Evolutionary conservation across 2,329 filamentous ascomycete species (phyloP).

Genomic region (Fusarium sp.): DNA sequence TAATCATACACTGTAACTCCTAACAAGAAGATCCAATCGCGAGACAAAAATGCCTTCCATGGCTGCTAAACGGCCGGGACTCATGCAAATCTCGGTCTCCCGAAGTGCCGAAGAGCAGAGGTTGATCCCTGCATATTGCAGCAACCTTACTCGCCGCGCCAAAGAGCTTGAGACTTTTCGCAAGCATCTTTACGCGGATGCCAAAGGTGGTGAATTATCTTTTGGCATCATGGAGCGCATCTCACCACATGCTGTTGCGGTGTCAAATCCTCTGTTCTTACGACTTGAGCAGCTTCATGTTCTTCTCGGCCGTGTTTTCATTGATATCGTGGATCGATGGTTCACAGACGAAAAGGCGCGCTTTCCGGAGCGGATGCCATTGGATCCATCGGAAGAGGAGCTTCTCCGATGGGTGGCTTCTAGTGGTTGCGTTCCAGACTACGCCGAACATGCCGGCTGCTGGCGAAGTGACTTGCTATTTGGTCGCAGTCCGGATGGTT

Average conservation of each 20-base stretch:
- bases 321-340: slow-evolving; percentile 20
- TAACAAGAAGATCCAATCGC: rapidly evolving
- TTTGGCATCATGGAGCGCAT: slow-evolving; percentile 10
- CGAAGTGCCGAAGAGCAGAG: slow-evolving; percentile 17
- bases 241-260: slow-evolving; percentile 9
- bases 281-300: slow-evolving; percentile 3
- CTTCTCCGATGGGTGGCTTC: slow-evolving; percentile 7
- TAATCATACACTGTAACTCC: rapidly evolving
- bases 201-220: background rate
- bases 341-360: slow-evolving; percentile 10
- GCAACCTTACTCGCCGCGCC: slow-evolving; percentile 10
- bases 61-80: background rate
- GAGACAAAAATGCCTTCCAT: slow-evolving; percentile 9
- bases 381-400: slow-evolving; percentile 19
- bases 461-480: slow-evolving; percentile 29
- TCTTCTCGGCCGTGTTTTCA: slow-evolving; percentile 10
- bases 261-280: background rate
- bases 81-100: slow-evolving; percentile 24
- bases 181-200: background rate
- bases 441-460: slow-evolving; percentile 8
- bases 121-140: slow-evolving; percentile 20
- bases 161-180: slow-evolving; percentile 13
- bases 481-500: background rate
- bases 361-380: slow-evolving; percentile 17
- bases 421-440: background rate